A percentile compares a stretch with the other conserved stretches of the same genome.
Evolutionary conservation across 2,329 filamentous ascomycete species (phyloP).

Genomic region (Monosporascus sp.): DNA sequence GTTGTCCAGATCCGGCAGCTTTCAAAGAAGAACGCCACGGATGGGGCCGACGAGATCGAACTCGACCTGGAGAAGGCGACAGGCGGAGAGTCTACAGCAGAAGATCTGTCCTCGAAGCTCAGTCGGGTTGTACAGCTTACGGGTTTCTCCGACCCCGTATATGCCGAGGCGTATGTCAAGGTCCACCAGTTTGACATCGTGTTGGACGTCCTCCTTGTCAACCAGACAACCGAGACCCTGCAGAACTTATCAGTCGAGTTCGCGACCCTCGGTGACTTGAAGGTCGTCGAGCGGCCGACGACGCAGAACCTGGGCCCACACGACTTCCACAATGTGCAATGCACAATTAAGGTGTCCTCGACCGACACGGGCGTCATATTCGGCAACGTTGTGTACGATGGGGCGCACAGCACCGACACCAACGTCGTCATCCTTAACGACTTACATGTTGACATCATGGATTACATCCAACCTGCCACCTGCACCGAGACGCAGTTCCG

Average conservation of each 20-base stretch:
- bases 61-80: constrained; percentile 90
- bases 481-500: constrained; percentile 98
- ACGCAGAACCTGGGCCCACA: constrained; percentile 94
- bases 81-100: constrained; percentile 75
- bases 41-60: constrained; percentile 81
- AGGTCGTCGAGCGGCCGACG: constrained; percentile 93
- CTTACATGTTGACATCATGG: constrained; percentile 98
- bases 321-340: constrained; percentile 97
- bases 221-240: constrained; percentile 92
- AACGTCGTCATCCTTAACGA: constrained; percentile 98
- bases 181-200: constrained; percentile 99
- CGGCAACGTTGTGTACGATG: constrained; percentile 97
- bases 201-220: constrained; percentile 90
- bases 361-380: constrained; percentile 99
- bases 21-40: constrained; percentile 79
- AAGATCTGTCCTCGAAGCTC: constrained; percentile 89
- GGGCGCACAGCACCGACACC: constrained; percentile 82
- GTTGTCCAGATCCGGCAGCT: constrained; percentile 89
- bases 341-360: constrained; percentile 96
- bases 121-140: constrained; percentile 95
- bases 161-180: constrained; percentile 98
- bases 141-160: constrained; percentile 96
- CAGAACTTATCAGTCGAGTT: constrained; percentile 98
- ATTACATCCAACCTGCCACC: constrained; percentile 95
- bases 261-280: constrained; percentile 94